These are phyloP conservation scores for Psophocarpus tetragonolobus DNA, from an alignment of 306 rosid genomes.

Conservation along the genomic window DNA sequence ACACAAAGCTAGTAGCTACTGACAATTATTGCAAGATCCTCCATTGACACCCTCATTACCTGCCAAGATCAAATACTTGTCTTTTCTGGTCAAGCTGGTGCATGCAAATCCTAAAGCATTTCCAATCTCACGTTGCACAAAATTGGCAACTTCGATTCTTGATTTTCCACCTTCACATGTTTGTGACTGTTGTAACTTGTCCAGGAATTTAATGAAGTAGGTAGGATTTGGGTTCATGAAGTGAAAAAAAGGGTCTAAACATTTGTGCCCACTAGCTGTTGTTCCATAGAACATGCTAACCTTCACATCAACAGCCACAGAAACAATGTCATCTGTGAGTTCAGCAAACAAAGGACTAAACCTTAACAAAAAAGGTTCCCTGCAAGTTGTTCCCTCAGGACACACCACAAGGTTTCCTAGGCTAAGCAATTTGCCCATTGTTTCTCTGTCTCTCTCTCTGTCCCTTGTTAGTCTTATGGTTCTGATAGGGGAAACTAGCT, in stretches of 20 bases:
- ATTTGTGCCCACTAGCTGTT: constrained; percentile 61
- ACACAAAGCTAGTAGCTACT: neutral
- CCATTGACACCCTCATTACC: constrained; percentile 53
- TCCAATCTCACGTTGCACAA: constrained; percentile 60
- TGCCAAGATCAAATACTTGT: constrained; percentile 64
- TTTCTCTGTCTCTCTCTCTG: constrained; percentile 47
- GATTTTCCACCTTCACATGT: constrained; percentile 56
- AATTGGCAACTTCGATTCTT: constrained; percentile 64
- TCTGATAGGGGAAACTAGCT: constrained; percentile 54
- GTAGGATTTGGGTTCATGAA: constrained; percentile 56
- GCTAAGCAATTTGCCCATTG: constrained; percentile 47
- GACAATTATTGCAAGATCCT: neutral
- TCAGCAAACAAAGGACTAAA: constrained; percentile 80
- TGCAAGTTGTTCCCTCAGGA: constrained; percentile 85
- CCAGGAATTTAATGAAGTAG: constrained; percentile 39
- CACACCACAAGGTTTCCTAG: constrained; percentile 66
- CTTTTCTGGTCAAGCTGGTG: constrained; percentile 64
- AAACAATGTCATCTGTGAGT: constrained; percentile 57
- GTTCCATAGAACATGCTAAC: constrained; percentile 69
- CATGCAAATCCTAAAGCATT: constrained; percentile 55
- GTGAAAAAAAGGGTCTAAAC: constrained; percentile 53
- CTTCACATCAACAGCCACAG: constrained; percentile 60
- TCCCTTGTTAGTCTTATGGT: constrained; percentile 55
- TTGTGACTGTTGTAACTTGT: constrained; percentile 31
- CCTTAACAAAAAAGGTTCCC: constrained; percentile 74